Evolutionary conservation across 2,329 filamentous ascomycete genomes (phyloP).

Genomic region (Pleoardoris graminearum): DNA sequence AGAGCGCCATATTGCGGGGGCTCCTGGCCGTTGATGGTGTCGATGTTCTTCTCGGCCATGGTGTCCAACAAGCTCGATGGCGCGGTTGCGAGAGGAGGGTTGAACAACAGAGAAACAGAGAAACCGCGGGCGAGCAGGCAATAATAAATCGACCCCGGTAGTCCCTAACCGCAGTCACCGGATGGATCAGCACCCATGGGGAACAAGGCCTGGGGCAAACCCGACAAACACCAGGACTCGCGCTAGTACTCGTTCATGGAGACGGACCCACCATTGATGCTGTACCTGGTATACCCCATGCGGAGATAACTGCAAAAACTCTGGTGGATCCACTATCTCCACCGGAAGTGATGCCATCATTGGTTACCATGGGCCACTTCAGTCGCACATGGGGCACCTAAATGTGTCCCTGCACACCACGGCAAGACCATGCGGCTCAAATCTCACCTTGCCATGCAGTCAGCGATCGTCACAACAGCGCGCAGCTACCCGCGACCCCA

Average conservation of each 20-base stretch:
- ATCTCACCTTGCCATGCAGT: neutral
- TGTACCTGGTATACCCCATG: constrained; percentile 7
- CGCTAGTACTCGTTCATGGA: constrained; percentile 7
- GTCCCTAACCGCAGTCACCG: no score
- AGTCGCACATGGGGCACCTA: no score
- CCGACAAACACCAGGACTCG: neutral
- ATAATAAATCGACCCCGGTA: neutral
- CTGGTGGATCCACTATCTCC: neutral
- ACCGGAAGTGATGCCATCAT: neutral
- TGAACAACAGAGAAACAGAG: neutral
- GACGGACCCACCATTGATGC: neutral
- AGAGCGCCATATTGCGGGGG: neutral
- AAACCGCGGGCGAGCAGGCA: neutral
- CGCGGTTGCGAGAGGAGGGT: neutral
- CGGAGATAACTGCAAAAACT: constrained; percentile 3
- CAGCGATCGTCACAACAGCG: neutral
- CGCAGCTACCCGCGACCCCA: neutral
- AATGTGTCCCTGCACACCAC: neutral
- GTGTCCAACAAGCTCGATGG: neutral
- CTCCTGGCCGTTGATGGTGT: constrained; percentile 3
- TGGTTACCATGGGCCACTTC: neutral
- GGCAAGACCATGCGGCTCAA: neutral
- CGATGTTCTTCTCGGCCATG: constrained; percentile 10
- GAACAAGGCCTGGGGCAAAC: constrained; percentile 1
- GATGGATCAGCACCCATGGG: no score